Conservation (phyloP, 2,329 filamentous ascomycete species). For the Penicillium sp. region DNA sequence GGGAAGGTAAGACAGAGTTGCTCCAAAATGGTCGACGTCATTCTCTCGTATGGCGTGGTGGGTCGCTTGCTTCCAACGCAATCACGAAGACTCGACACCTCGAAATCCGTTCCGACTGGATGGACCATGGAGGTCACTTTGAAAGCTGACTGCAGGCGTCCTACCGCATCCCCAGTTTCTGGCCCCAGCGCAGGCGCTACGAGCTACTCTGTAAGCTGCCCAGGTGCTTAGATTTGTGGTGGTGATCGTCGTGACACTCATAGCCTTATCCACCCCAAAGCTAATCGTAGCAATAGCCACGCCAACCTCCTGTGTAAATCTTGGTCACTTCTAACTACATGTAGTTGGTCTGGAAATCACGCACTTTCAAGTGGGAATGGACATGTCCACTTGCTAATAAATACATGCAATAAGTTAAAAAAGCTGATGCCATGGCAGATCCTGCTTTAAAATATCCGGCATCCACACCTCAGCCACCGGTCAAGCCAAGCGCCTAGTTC, state of each 20-base stretch:
- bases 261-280: neutral
- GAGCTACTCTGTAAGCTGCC: neutral
- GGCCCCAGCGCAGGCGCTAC: slow-evolving; percentile 1
- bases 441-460: neutral
- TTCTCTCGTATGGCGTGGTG: slow-evolving; percentile 22
- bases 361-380: too few relatives aligned
- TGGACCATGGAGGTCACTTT: slow-evolving; percentile 19
- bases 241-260: neutral
- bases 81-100: slow-evolving; percentile 12
- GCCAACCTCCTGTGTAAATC: neutral
- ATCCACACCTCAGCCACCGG: neutral
- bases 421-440: neutral
- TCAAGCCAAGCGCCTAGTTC: neutral
- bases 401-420: neutral
- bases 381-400: neutral
- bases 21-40: slow-evolving; percentile 25
- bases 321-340: neutral
- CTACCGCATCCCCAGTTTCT: slow-evolving; percentile 9
- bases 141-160: slow-evolving; percentile 21
- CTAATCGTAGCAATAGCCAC: neutral
- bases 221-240: neutral
- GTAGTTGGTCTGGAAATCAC: neutral
- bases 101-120: slow-evolving; percentile 25
- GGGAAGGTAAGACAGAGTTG: neutral
- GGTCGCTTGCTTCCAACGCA: slow-evolving; percentile 3